A percentile compares a stretch with the other conserved stretches of the same genome.
phyloP scores from a whole-genome alignment of 2,329 filamentous ascomycete species.

The Colletotrichum viniferum region DNA sequence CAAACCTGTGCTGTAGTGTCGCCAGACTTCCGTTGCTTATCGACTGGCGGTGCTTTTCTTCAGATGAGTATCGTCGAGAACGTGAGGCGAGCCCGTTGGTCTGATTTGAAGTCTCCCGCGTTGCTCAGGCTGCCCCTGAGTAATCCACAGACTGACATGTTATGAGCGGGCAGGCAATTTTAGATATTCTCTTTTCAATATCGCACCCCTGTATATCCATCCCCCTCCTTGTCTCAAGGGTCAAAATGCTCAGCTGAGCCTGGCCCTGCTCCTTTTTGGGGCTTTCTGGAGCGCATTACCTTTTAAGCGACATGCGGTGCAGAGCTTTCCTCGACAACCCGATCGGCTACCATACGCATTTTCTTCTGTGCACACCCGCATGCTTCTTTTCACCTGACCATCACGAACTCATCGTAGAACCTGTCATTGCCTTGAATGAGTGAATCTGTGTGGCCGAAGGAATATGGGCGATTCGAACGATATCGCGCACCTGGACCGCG shows the following conservation, averaged over 20 bases:
- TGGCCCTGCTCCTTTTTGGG: background rate
- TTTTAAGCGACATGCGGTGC: background rate
- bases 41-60: background rate
- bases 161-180: background rate
- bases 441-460: background rate
- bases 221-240: background rate
- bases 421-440: background rate
- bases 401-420: background rate
- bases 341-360: background rate
- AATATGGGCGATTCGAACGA: background rate
- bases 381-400: background rate
- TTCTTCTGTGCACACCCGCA: background rate
- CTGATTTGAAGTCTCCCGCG: background rate
- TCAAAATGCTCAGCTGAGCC: background rate
- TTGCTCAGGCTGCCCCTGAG: background rate
- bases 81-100: background rate
- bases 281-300: background rate
- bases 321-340: background rate
- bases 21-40: background rate
- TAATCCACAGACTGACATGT: background rate
- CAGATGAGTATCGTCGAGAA: background rate
- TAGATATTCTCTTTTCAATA: background rate
- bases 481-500: background rate
- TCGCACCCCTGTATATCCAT: background rate
- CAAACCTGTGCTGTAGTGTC: background rate